Evolutionary conservation across 2,329 filamentous ascomycete species (phyloP).

Genomic region (Beauveria caledonica): DNA sequence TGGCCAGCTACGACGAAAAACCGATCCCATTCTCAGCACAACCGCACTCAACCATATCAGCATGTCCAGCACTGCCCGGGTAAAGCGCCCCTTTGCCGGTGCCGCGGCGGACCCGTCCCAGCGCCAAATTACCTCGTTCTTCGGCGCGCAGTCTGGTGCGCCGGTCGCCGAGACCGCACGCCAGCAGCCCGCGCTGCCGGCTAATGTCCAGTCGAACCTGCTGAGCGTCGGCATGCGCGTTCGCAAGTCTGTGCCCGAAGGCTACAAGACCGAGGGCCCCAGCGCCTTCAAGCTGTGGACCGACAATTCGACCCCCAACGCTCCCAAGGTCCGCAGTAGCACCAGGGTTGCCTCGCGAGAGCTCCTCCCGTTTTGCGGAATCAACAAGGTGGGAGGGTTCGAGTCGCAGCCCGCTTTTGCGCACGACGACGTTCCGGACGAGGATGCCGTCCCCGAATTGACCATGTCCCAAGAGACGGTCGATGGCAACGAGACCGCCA

Average conservation of each 20-base stretch:
- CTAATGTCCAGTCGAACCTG: constrained; percentile 69
- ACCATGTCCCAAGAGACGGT: constrained; percentile 50
- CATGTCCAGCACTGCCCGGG: constrained; percentile 44
- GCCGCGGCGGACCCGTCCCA: constrained; percentile 49
- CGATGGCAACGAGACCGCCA: constrained; percentile 24
- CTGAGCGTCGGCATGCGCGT: constrained; percentile 90
- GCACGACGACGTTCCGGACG: constrained; percentile 19
- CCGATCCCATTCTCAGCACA: background rate
- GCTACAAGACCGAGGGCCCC: constrained; percentile 67
- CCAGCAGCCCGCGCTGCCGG: constrained; percentile 46
- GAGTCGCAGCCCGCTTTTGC: constrained; percentile 45
- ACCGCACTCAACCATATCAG: constrained; percentile 12
- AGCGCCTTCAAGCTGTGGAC: constrained; percentile 45
- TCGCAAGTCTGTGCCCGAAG: constrained; percentile 85
- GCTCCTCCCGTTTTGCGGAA: constrained; percentile 71
- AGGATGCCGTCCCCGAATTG: constrained; percentile 38
- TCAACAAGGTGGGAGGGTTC: constrained; percentile 66
- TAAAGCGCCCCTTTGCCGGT: constrained; percentile 55
- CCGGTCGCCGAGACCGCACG: constrained; percentile 20
- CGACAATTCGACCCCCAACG: constrained; percentile 21
- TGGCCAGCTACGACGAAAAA: constrained; percentile 2
- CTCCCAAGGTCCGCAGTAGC: constrained; percentile 12
- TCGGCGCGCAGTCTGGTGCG: constrained; percentile 31
- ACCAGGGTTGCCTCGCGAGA: constrained; percentile 41
- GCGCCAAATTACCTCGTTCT: constrained; percentile 58